Base-by-base conservation (phyloP, 2,329 filamentous ascomycete species). In the Diaporthe humulicola region DNA sequence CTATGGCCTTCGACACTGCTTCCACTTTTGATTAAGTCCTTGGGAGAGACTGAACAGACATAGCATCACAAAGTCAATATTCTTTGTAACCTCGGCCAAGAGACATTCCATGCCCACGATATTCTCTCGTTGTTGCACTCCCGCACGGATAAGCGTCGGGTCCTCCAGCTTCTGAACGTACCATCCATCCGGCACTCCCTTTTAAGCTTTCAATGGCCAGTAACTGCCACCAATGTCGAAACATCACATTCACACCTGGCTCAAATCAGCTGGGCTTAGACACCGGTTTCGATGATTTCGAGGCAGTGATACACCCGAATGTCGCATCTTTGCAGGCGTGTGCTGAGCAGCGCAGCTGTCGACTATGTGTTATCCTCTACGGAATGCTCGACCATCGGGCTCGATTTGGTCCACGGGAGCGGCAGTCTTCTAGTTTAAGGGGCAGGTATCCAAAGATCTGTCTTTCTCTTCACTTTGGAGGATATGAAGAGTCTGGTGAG, bases 361-460 rank as follows among this genome's bases (percentile, higher is more conserved):
- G 25, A 15, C 56, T 60, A 48, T 71, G 69, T n/a, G 40, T 28
- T 40, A 56, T 71, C 5, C 54, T 61, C n/a, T 42, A 52, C 10
- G 56, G 69, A 9, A 60, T 71, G 54, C 33, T 61, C 22, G 28
- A 61, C 54, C 56, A 71, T 36, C 69, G 69, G 28, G 25, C 45
- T 36, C 48, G 28, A n/a, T 71, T 71, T 30, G 54, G 52, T 28
- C 56, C 40, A 4, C 30, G 28, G 12, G 28, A 48, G 38, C 54
- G 69, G 28, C 69, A 60, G 17, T 25, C 54, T 7, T 40, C 48
- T 28, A 38, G 30, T 5, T 12, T 71, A 22, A 19, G 19, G 6
- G 42, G 57, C 8, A 50, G 19, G 12, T 33, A 50, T 12, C 22
- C 22, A 15, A 60, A 40, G 17, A 60, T 60, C 15, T 60, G 36